A percentile compares a stretch with the other conserved stretches of the same genome.
Conservation (phyloP, 805 yeast genomes). For the Groenewaldozyma salmanticensis region DNA sequence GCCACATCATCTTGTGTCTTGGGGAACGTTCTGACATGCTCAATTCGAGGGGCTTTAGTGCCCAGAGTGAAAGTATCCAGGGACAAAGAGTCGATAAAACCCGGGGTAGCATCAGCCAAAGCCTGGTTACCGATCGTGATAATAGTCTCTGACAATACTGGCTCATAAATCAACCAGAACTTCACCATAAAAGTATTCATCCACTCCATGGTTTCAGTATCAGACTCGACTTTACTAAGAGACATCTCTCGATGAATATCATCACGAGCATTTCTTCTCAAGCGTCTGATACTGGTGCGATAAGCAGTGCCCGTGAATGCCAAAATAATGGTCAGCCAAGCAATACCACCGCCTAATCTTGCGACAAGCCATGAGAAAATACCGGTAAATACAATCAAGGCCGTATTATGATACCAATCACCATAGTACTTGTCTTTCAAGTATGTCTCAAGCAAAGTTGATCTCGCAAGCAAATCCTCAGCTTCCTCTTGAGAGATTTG, state of each 20-base stretch:
- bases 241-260: constrained; percentile 80
- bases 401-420: constrained; percentile 95
- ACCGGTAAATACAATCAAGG: constrained; percentile 54
- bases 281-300: constrained; percentile 73
- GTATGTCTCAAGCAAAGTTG: constrained; percentile 66
- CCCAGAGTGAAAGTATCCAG: constrained; percentile 86
- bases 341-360: constrained; percentile 62
- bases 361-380: constrained; percentile 73
- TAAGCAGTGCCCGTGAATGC: constrained; percentile 57
- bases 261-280: constrained; percentile 66
- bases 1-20: constrained; percentile 89
- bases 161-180: constrained; percentile 88
- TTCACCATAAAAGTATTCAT: constrained; percentile 77
- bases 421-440: constrained; percentile 74
- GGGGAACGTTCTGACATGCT: constrained; percentile 77
- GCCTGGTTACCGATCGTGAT: constrained; percentile 79
- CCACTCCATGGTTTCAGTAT: constrained; percentile 95
- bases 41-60: constrained; percentile 91
- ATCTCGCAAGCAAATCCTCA: constrained; percentile 56
- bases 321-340: constrained; percentile 69
- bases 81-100: constrained; percentile 75
- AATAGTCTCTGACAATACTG: constrained; percentile 76
- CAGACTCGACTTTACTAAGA: constrained; percentile 70
- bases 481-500: constrained; percentile 52
- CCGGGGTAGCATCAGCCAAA: constrained; percentile 73